phyloP scores from a whole-genome alignment of 371 early-diverging fungal genomes.

The Mortierella sp. region DNA sequence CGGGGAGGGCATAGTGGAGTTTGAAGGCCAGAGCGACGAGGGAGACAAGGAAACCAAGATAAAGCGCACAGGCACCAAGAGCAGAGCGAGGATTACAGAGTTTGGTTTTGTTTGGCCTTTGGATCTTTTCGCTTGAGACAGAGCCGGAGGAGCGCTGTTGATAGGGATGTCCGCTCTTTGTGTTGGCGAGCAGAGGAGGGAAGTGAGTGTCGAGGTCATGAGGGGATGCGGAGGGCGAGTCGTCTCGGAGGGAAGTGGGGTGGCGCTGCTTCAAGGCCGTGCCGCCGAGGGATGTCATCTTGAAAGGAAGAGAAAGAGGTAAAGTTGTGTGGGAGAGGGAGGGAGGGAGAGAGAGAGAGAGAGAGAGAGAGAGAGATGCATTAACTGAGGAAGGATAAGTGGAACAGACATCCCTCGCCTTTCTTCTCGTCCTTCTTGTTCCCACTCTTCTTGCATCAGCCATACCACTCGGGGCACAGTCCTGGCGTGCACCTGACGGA shows the following conservation, averaged over 20 bases:
- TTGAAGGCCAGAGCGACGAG: conserved; percentile 58
- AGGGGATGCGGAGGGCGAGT: neutral
- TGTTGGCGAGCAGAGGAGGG: neutral
- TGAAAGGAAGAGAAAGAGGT: neutral
- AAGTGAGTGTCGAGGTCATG: neutral
- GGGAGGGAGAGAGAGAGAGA: neutral
- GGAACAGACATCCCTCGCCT: no score
- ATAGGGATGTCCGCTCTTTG: neutral
- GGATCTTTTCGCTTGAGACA: neutral
- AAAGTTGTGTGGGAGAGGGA: neutral
- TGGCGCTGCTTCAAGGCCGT: conserved; percentile 38
- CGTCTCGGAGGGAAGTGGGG: conserved; percentile 1
- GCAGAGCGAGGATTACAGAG: neutral
- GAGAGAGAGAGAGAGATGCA: neutral
- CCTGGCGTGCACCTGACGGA: no score
- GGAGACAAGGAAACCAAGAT: conserved; percentile 32
- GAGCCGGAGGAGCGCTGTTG: no score
- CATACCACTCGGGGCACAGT: no score
- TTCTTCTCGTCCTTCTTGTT: no score
- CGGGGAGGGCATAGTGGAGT: conserved; percentile 58
- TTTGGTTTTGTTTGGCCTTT: neutral
- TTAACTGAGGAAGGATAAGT: neutral
- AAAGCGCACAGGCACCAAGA: conserved; percentile 12
- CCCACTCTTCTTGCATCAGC: no score
- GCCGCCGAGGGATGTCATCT: conserved; percentile 33